These are phyloP conservation scores for Collybiopsis confluens DNA, from an alignment of 768 basidiomycete genomes.

Conservation along the genomic window DNA sequence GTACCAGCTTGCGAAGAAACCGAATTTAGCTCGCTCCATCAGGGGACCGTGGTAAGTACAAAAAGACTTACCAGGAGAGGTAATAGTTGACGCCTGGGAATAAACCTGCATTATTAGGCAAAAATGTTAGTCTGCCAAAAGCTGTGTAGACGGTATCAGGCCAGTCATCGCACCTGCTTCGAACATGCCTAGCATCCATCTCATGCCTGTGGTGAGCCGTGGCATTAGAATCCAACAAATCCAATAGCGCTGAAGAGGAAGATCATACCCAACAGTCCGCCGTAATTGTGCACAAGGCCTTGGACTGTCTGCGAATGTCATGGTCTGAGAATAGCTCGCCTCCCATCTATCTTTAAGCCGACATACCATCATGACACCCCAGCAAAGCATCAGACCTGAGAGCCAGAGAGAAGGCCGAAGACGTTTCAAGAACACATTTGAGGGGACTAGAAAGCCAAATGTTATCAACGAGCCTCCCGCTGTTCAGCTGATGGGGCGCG, in stretches of 20 bases:
- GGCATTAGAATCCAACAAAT: neutral
- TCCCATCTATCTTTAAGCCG: neutral
- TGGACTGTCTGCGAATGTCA: slow-evolving; percentile 54
- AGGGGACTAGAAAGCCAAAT: slow-evolving; percentile 45
- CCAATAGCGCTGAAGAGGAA: neutral
- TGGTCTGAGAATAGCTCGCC: neutral
- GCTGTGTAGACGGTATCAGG: too few relatives aligned
- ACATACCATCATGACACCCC: slow-evolving; percentile 72
- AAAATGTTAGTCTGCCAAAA: too few relatives aligned
- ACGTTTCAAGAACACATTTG: slow-evolving; percentile 68
- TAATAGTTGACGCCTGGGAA: slow-evolving; percentile 67
- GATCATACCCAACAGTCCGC: slow-evolving; percentile 58
- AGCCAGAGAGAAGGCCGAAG: slow-evolving; percentile 77
- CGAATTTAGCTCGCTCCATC: neutral
- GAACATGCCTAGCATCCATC: slow-evolving; percentile 69
- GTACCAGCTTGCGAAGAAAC: slow-evolving; percentile 33
- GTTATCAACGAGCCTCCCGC: neutral
- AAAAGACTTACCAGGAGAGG: slow-evolving; percentile 57
- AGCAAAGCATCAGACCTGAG: slow-evolving; percentile 65
- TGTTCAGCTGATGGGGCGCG: neutral
- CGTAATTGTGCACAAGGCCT: slow-evolving; percentile 65
- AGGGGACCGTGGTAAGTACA: too few relatives aligned
- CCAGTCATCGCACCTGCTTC: too few relatives aligned
- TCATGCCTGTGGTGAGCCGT: slow-evolving; percentile 42
- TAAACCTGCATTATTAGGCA: too few relatives aligned